Percentiles rank a stretch among this genome's conserved stretches.
phyloP scores from a whole-genome alignment of 1,139 yeast genomes.

The Scheffersomyces stambukii region DNA sequence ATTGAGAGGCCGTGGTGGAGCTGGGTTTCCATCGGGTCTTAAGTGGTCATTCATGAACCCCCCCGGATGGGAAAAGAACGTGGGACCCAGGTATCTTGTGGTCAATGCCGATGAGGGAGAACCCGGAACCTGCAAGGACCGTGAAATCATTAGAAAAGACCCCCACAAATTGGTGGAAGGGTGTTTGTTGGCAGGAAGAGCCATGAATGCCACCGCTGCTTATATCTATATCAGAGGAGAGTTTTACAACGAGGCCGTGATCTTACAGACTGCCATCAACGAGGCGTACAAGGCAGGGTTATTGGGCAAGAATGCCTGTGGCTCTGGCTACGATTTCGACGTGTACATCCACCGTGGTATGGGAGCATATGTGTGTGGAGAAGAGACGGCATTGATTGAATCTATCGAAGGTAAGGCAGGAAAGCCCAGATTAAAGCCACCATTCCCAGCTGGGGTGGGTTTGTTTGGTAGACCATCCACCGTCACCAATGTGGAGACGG shows the following conservation, averaged over 20 bases:
- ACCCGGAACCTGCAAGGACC: slow-evolving; percentile 89
- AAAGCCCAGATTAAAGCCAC: slow-evolving; percentile 88
- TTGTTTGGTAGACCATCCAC: slow-evolving; percentile 87
- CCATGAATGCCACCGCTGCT: slow-evolving; percentile 91
- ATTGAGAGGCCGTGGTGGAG: slow-evolving; percentile 89
- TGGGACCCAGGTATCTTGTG: slow-evolving; percentile 80
- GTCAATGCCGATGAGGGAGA: slow-evolving; percentile 94
- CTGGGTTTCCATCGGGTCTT: slow-evolving; percentile 87
- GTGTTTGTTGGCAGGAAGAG: slow-evolving; percentile 81
- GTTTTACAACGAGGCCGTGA: slow-evolving; percentile 72
- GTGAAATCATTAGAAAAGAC: slow-evolving; percentile 85
- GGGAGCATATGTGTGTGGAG: slow-evolving; percentile 92
- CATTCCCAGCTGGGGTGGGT: slow-evolving; percentile 93
- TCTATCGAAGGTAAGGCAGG: slow-evolving; percentile 89
- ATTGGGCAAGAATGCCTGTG: slow-evolving; percentile 81
- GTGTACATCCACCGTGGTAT: slow-evolving; percentile 82
- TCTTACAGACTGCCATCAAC: slow-evolving; percentile 73
- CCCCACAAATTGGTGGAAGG: slow-evolving; percentile 90
- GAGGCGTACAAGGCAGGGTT: slow-evolving; percentile 80
- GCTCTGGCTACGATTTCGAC: slow-evolving; percentile 80
- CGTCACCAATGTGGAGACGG: slow-evolving; percentile 86
- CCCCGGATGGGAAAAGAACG: slow-evolving; percentile 88
- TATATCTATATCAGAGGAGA: slow-evolving; percentile 88
- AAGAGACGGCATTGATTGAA: slow-evolving; percentile 84
- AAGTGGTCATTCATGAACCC: slow-evolving; percentile 95